Evolutionary conservation across 2,329 filamentous ascomycete genomes (phyloP).

Genomic region (Stachybotrys echinatus): DNA sequence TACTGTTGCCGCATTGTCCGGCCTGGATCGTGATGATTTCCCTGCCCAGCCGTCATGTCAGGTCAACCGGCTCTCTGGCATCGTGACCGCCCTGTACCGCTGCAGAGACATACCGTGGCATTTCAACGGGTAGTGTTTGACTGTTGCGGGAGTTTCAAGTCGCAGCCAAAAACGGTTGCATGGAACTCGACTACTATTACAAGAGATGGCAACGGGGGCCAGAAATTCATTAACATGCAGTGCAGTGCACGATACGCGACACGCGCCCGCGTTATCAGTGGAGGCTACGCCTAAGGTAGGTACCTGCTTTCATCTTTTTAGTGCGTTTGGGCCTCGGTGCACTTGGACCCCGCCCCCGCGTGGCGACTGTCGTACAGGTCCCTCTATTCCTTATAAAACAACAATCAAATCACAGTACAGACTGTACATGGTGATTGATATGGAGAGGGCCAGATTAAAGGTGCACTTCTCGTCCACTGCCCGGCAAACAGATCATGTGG

Average conservation of each 20-base stretch:
- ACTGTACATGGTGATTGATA: too few relatives aligned
- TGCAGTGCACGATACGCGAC: neutral
- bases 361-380: too few relatives aligned
- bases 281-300: too few relatives aligned
- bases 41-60: conserved; percentile 39
- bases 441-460: too few relatives aligned
- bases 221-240: neutral
- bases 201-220: neutral
- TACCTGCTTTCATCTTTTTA: too few relatives aligned
- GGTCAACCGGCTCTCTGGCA: neutral
- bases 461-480: too few relatives aligned
- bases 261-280: neutral
- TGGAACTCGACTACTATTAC: too few relatives aligned
- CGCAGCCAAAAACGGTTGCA: too few relatives aligned
- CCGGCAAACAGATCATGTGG: too few relatives aligned
- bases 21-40: conserved; percentile 99
- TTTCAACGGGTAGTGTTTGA: conserved; percentile 6
- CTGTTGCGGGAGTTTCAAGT: neutral
- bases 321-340: neutral
- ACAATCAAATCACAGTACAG: too few relatives aligned
- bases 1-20: conserved; percentile 98
- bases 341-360: neutral
- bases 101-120: conserved; percentile 16
- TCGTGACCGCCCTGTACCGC: neutral
- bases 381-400: too few relatives aligned